Evolutionary conservation across 352 stramenopile species (phyloP), one percentile per base, ranked within the genome.

Genomic region (Paralagenidium karlingii): DNA sequence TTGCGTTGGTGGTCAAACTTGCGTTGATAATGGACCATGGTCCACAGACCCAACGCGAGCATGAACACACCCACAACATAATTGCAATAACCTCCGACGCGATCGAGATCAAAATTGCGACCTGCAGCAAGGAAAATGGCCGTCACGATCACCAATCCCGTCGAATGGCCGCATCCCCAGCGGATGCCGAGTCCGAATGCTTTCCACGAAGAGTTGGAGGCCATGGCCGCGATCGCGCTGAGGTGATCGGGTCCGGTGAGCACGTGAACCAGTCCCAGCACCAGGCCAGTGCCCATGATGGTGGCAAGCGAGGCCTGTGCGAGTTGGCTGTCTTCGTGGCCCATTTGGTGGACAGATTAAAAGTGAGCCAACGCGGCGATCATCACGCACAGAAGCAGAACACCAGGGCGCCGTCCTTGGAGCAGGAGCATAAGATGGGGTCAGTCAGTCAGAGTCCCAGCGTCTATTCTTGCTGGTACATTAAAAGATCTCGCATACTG

Each of bases 131-230:
- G 93, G 63, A 75, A 94, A 49, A 73, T 75, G 38, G 69, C 54
- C 44, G 58, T 87, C 76, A 89, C 85, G 49, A 86, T 41, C 34
- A 97, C 40, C 19, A 97, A 60, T 1, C 88, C 88, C 16, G 86
- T 77, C 11, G 65, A 88, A 57, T 97, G 86, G 24, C 88, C 85
- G 24, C 85, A 69, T 12, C 88, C 88, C 85, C 85, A 97, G 58
- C 79, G 76, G 15, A 96, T 59, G 11, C 84, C 84, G 3, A 96
- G 62, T 11, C 63, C 55, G 49, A 96, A 95, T 1, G 80, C 70
- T 18, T 60, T 57, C 53, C 62, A 86, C 13, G 70, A 91, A 3
- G 66, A 82, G 27, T 60, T 75, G 6, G 77, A 74, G 18, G 68
- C 82, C 45, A 96, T 74, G 26, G 85, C 92, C 10, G 82, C 83